Evolutionary conservation across 345 rosid genomes (phyloP), one percentile per base, ranked within the genome.

Genomic region (Arabidopsis thaliana): DNA sequence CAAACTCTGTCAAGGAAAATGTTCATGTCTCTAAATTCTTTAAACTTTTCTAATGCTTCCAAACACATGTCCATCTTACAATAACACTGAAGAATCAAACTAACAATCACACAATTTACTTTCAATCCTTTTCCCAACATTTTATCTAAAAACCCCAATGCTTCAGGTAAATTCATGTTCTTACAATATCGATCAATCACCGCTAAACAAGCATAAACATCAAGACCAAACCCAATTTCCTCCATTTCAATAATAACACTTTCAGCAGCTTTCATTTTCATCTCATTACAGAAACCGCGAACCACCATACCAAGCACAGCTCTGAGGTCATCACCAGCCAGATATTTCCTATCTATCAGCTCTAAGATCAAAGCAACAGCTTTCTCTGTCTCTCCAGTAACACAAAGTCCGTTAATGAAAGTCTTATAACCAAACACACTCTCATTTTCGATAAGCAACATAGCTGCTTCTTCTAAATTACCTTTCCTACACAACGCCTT

Each of bases 351-450:
- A 2, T 34, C 69, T 52, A 67, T 45, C 74, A 79, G 68, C 0
- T 24, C 48, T 52, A 51, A 40, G 41, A 93, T 80, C 59, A 82
- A 23, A 69, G 74, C 55, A 77, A 77, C 67, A 55, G 89, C 98
- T 14, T 45, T 14, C 20, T 72, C 83, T 2, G 90, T 71, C 74
- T 41, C 70, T n/a, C 73, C 59, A 78, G 82, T 80, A 56, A 50
- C 44, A 74, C 96, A 88, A 60, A 91, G 88, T 44, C 93, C 96
- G 82, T 87, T 86, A 5, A 91, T 84, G 59, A 72, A 88, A 40
- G 90, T 81, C 3, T 75, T 67, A 76, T 81, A 87, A 59, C 85
- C 83, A 84, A 82, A 88, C 53, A 77, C 69, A 57, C 52, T 81
- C 8, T 87, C 60, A 28, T 59, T 73, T 8, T 87, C 74, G 33